Evolutionary conservation across 2,329 filamentous ascomycete genomes (phyloP), one percentile per base, ranked within the genome.

Genomic region (Saccharata proteae): DNA sequence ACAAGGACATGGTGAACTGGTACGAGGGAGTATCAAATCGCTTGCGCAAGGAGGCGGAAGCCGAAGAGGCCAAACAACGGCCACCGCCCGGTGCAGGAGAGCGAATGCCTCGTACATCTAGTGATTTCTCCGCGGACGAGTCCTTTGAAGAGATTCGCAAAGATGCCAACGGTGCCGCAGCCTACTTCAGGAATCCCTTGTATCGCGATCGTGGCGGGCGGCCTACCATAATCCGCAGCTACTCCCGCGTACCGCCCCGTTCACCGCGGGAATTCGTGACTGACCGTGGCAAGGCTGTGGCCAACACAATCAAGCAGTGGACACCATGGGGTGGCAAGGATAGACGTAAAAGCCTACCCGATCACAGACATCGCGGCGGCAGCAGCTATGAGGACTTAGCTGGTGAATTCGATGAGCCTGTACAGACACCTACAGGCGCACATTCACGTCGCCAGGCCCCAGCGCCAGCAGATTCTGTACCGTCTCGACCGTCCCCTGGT

Each of bases 1-100:
- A 96, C 45, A 59, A 68, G 4, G 77, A 80, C n/a, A 85, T 93
- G 57, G 74, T 85, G 34, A 64, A 68, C 36, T 98, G 90, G 88
- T 85, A 96, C 51, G 74, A 80, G 42, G 64, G 67, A 3, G 86
- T 92, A 35, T 79, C 75, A 20, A 67, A 77, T 36, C 74, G 71
- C 42, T 58, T 93, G 29, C 71, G 75, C 38, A 64, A 69, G 34
- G 77, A 86, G 42, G 71, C 63, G 4, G 61, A 65, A 23, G 51
- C 59, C 45, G 14, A 61, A 49, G 42, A 57, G 48, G n/a, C n/a
- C n/a, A n/a, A n/a, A n/a, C n/a, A n/a, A n/a, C 30, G 10, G 16
- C 11, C 41, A 43, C n/a, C 47, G 46, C 1, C 14, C n/a, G 19
- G 7, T n/a, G 19, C 6, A 24, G 17, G 16, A 11, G 6, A 30